Percentiles rank a stretch among this genome's conserved stretches.
Evolutionary conservation across 2,329 filamentous ascomycete species (phyloP).

Genomic region (Hypoxylon sp.): DNA sequence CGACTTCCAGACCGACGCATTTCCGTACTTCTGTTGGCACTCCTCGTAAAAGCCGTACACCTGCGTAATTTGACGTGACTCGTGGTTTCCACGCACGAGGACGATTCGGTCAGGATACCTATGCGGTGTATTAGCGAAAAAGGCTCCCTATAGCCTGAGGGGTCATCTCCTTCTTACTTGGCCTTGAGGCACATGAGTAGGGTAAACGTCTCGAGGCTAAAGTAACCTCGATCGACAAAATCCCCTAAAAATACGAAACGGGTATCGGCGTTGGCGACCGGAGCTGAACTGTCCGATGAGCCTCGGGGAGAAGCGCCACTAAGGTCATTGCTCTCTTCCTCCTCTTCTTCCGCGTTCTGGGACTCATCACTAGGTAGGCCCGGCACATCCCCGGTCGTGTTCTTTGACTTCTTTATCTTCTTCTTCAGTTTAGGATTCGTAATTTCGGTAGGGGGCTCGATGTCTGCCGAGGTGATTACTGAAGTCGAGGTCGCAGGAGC

Average conservation of each 20-base stretch:
- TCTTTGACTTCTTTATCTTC: conserved; percentile 76
- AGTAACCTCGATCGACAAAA: conserved; percentile 97
- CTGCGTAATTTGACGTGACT: conserved; percentile 96
- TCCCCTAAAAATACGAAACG: conserved; percentile 76
- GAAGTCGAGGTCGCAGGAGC: conserved; percentile 72
- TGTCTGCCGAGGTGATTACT: conserved; percentile 87
- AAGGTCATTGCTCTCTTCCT: conserved; percentile 53
- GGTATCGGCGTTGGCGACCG: conserved; percentile 54
- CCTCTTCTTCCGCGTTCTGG: conserved; percentile 57
- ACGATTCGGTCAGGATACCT: conserved; percentile 96
- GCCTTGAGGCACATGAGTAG: conserved; percentile 93
- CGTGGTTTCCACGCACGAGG: conserved; percentile 96
- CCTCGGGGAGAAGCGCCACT: conserved; percentile 46
- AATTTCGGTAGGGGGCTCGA: conserved; percentile 89
- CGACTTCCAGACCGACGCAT: conserved; percentile 99
- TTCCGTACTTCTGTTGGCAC: conserved; percentile 97
- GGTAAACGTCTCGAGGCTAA: conserved; percentile 97
- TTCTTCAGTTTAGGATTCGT: conserved; percentile 86
- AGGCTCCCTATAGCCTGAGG: conserved; percentile 4
- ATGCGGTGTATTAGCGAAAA: conserved; percentile 46
- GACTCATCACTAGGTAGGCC: conserved; percentile 58
- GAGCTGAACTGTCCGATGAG: conserved; percentile 33
- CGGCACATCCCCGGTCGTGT: conserved; percentile 57
- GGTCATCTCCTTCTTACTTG: conserved; percentile 53
- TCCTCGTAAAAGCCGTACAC: conserved; percentile 99